Base-by-base conservation (phyloP, 257 asterid species). In the Dorcoceras hygrometricum region DNA sequence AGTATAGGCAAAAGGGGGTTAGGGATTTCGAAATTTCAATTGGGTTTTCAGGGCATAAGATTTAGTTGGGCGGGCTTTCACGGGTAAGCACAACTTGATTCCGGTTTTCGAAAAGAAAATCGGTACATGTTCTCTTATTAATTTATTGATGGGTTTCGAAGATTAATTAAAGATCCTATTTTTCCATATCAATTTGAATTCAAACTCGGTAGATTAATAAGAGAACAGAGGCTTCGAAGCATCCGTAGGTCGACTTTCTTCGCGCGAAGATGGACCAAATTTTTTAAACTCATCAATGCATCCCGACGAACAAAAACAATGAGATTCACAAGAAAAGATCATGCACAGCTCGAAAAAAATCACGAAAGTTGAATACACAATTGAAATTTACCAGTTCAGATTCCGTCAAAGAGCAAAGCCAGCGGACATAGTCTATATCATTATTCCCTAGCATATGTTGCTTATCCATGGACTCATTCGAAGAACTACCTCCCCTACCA, bases 391-490 rank as follows among this genome's bases (percentile, higher is more conserved):
- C 98, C 26, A 91, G 84, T 77, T 91, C 90, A 29, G 96, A 71
- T 6, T 89, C 92, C 0, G 87, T 65, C 64, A 91, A 75, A 25
- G 98, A 91, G 76, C 96, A 91, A 19, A 87, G 87, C 96, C 96
- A 89, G 14, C 79, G 79, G 12, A 84, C 90, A 71, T 91, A 92
- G 67, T 87, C 89, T n/a, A 87, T 75, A 46, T 76, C 78, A 72
- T 84, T 85, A 46, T 46, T 46, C 54, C 81, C 80, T 2, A 77
- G 61, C 19, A 75, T 20, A 22, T 4, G 36, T 3, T 23, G 67
- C 50, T 39, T 53, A 62, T 62, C 34, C 67, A 62, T 62, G 67
- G 12, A 14, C n/a, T 61, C 51, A 61, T 31, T 48, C 23, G 28
- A 31, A 8, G 23, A 27, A 31, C 43, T 34, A 34, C 14, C 14